Evolutionary conservation across 2,329 filamentous ascomycete genomes (phyloP), one percentile per base, ranked within the genome.

Genomic region (Fusarium goolgardi): DNA sequence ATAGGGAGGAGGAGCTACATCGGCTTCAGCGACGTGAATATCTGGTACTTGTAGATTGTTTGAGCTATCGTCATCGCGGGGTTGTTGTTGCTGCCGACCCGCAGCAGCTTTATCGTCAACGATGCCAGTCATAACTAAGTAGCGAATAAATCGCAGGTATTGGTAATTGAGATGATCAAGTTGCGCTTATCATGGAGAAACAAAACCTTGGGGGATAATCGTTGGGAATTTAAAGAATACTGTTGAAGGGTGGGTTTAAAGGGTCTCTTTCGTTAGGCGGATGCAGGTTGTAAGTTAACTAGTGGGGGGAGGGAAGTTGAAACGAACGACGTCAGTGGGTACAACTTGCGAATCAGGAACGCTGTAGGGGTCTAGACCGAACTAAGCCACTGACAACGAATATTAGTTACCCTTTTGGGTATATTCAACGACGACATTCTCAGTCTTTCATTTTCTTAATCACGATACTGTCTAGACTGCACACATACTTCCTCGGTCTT

Each of bases 1-100:
- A 71, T 90, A 91, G 1, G 86, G 84, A 3, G 87, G 87, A 23
- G 84, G 85, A 9, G 80, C 80, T 20, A 83, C 81, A 2, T 78
- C 72, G 31, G 77, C 75, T 2, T 77, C 72, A 25, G 78, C 75
- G 41, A 78, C 73, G 15, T 78, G 81, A 31, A 85, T 76, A 31
- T 80, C 79, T 5, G 82, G 80, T 29, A 79, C 65, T 43, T 79
- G 72, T 65, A 81, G 81, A 66, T 78, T 79, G 57, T 83, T 80
- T 18, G 78, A 46, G 58, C 43, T 54, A 40, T 62, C 46, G 50
- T 62, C 56, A 55, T 63, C 41, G 51, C 59, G 59, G 55, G 46
- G 35, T 51, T 69, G 65, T 43, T 49, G 68, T n/a, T 37, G 53
- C 15, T 72, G 71, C 57, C 59, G 67, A 53, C 64, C 59, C 29